Evolutionary conservation across 805 yeast genomes (phyloP), one percentile per base, ranked within the genome.

Genomic region (Suhomyces sp.): DNA sequence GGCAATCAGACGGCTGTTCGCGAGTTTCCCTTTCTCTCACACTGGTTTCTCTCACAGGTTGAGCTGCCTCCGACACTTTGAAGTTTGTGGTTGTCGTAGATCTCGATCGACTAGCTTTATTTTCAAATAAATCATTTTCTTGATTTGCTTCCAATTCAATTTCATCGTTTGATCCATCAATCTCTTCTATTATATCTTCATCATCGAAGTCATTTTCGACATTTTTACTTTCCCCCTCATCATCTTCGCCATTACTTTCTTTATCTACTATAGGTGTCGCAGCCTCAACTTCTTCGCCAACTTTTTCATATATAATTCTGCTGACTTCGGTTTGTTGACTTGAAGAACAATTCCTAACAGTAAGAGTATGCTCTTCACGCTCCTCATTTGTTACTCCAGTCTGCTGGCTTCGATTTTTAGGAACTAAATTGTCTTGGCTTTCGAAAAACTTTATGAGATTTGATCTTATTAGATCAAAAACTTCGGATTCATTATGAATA

Each of bases 401-500:
- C 35, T 31, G 19, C 31, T 40, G 45, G 27, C 20, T 29, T 15
- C n/a, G 10, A 43, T 51, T 51, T 17, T 45, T 52, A 9, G 54
- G 54, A 24, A 52, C 46, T 17, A 49, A 56, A 49, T 72, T 77
- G 39, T 66, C 66, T 20, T 69, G 65, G 0, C 53, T 48, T 19
- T 79, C 75, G 60, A 80, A 89, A 51, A 79, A 76, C 1, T 65
- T 63, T 0, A 62, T 59, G 15, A 92, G 59, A n/a, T 72, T 65
- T n/a, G 74, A 79, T 49, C 82, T 73, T 4, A 93, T 56, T 1
- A 69, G 68, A 31, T 84, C 87, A 4, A 87, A 57, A 1, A 92
- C 63, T n/a, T 70, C 64, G 3, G 67, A 64, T 65, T 92, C 97
- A 54, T 83, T 75, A 53, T 85, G 90, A 1, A 91, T 63, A 60